These are phyloP conservation scores for Ustilago nuda DNA, from an alignment of 1,284 basidiomycete genomes.

Conservation along the genomic window DNA sequence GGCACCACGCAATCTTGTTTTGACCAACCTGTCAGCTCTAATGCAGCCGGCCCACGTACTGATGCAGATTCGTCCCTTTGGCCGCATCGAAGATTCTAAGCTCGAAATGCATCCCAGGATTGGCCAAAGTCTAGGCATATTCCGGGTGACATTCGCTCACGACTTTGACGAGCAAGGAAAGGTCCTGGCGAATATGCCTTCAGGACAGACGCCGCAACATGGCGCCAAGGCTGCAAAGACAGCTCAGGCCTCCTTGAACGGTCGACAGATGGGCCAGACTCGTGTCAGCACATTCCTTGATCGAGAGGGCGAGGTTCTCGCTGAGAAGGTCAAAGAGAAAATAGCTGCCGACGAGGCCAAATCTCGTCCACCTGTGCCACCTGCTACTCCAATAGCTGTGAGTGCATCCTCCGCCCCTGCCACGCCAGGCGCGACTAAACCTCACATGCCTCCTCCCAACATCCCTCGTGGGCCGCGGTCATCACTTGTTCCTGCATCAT, in stretches of 20 bases:
- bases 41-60: slow-evolving; percentile 78
- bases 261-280: slow-evolving; percentile 23
- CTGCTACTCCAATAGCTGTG: slow-evolving; percentile 2
- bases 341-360: slow-evolving; percentile 30
- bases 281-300: slow-evolving; percentile 33
- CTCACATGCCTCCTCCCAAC: slow-evolving; percentile 35
- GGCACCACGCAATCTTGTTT: slow-evolving; percentile 75
- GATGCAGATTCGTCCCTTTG: slow-evolving; percentile 78
- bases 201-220: slow-evolving; percentile 34
- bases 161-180: slow-evolving; percentile 60
- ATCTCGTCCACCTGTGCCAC: slow-evolving; percentile 9
- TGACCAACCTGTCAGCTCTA: slow-evolving; percentile 80
- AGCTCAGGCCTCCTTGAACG: slow-evolving; percentile 39
- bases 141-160: slow-evolving; percentile 78
- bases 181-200: neutral
- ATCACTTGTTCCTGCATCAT: slow-evolving; percentile 8
- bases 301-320: slow-evolving; percentile 31
- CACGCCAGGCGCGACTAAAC: slow-evolving; percentile 21
- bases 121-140: slow-evolving; percentile 85
- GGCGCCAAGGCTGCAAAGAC: slow-evolving; percentile 44
- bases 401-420: slow-evolving; percentile 23
- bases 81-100: slow-evolving; percentile 79
- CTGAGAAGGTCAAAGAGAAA: slow-evolving; percentile 31
- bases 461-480: slow-evolving; percentile 29
- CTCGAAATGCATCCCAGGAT: slow-evolving; percentile 83